Base-by-base conservation (phyloP, 1,139 yeast species). In the Scheffersomyces illinoinensis region DNA sequence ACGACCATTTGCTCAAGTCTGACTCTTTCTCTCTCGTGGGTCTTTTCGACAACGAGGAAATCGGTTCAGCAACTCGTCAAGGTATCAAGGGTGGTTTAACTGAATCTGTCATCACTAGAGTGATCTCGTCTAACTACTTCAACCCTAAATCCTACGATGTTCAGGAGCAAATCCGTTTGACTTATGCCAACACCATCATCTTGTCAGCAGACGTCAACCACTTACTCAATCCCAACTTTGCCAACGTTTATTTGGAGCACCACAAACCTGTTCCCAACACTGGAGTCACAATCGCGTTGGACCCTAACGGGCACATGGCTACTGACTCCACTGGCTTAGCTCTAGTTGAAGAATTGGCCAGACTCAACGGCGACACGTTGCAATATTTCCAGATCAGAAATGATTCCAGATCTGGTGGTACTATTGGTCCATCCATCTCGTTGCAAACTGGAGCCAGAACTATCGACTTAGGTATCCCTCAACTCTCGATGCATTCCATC, bases 191-290 rank as follows among this genome's bases (percentile, higher is more conserved):
- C 70, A 78, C 89, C 24, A 73, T 87, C 60, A 77, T 87, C 50
- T 68, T 88, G 51, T 87, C 91, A 5, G 89, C 90, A 1, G 92
- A 88, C 68, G 91, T 88, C 33, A 86, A 81, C 59, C 92, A 88
- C 71, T 75, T 85, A 66, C 71, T 85, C 62, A 86, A 87, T 71
- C 91, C 92, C 39, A 85, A 86, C 70, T 89, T 88, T 69, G 72
- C 79, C 58, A 69, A 71, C 33, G 89, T 84, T 26, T 90, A 91
- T 74, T 79, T 91, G 69, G 90, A 87, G 64, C 73, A 86, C 70
- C 95, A 91, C 76, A 86, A 85, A 68, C 96, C 97, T 24, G 74
- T 86, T 59, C 92, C 95, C 62, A 91, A 91, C 75, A 85, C 82
- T 54, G 97, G 97, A 54, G 74, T 91, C 57, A 80, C 91, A 1